These are phyloP conservation scores for Aphanomyces invadans DNA, from an alignment of 352 stramenopile species.

Conservation along the genomic window DNA sequence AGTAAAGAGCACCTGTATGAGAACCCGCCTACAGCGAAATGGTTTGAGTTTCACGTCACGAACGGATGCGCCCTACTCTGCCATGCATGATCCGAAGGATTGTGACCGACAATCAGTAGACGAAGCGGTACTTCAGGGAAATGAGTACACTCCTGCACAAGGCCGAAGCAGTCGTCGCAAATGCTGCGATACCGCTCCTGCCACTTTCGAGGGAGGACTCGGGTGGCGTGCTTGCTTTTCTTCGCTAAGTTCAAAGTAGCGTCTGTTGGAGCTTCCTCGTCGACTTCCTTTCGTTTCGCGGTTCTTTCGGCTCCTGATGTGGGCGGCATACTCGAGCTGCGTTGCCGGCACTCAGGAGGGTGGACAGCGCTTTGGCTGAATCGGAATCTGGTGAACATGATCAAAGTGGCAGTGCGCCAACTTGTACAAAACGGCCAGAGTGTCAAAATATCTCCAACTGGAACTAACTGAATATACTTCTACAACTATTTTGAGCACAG, in stretches of 20 bases:
- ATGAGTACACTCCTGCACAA: constrained; percentile 45
- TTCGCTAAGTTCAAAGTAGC: neutral
- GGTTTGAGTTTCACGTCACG: too few species aligned
- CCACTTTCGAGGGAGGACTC: constrained; percentile 42
- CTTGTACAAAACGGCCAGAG: too few species aligned
- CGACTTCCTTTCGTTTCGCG: neutral
- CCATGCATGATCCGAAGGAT: constrained; percentile 87
- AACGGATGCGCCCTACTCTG: too few species aligned
- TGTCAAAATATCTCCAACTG: too few species aligned
- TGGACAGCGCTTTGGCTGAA: neutral
- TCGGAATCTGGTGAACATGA: neutral
- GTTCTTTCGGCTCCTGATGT: neutral
- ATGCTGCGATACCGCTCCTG: constrained; percentile 78
- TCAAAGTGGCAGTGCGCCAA: neutral
- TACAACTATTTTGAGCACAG: too few species aligned
- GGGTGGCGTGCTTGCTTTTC: neutral
- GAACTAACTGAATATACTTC: too few species aligned
- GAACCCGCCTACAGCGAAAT: constrained; percentile 34
- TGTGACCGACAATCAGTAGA: constrained; percentile 83
- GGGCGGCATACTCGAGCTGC: neutral
- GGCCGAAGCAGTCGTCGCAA: constrained; percentile 60
- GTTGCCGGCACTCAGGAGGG: too few species aligned
- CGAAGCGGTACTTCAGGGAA: constrained; percentile 52
- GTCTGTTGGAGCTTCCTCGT: neutral
- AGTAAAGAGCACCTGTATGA: constrained; percentile 42